These are phyloP conservation scores for Theobroma cacao DNA, from an alignment of 345 rosid genomes.

Conservation along the genomic window DNA sequence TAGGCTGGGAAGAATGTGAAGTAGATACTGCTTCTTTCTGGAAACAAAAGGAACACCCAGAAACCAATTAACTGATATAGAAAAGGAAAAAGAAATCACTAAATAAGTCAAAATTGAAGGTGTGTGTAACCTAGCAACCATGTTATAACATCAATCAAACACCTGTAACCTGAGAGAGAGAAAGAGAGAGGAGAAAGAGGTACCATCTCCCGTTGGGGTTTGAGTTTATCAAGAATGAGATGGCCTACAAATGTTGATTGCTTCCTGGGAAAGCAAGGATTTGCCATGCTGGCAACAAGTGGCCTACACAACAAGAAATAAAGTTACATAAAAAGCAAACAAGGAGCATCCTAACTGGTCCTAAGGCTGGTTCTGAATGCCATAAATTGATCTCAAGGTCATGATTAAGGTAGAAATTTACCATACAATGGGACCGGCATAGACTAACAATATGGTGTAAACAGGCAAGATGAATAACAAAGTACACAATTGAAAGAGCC, in stretches of 20 bases:
- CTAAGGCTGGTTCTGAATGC: neutral
- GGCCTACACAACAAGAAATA: conserved; percentile 49
- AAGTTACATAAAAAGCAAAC: conserved; percentile 1
- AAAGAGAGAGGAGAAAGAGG: conserved; percentile 2
- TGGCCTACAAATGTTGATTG: conserved; percentile 61
- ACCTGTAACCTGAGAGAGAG: neutral
- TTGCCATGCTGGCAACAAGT: conserved; percentile 59
- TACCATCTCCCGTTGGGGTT: conserved; percentile 58
- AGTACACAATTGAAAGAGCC: neutral
- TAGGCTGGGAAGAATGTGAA: conserved; percentile 88
- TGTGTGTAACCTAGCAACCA: neutral
- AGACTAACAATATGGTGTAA: neutral
- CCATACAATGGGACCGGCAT: neutral
- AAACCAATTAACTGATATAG: neutral
- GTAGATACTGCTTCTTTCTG: conserved; percentile 83
- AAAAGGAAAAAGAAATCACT: neutral
- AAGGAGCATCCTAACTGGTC: neutral
- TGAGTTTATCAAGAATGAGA: conserved; percentile 42
- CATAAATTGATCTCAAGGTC: neutral
- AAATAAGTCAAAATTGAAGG: neutral
- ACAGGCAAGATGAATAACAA: neutral
- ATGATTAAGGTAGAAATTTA: neutral
- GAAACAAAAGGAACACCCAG: neutral
- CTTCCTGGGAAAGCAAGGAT: conserved; percentile 50
- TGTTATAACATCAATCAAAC: neutral